Evolutionary conservation across 1,284 basidiomycete genomes (phyloP).

Genomic region (Gastroboletus turbinatus): DNA sequence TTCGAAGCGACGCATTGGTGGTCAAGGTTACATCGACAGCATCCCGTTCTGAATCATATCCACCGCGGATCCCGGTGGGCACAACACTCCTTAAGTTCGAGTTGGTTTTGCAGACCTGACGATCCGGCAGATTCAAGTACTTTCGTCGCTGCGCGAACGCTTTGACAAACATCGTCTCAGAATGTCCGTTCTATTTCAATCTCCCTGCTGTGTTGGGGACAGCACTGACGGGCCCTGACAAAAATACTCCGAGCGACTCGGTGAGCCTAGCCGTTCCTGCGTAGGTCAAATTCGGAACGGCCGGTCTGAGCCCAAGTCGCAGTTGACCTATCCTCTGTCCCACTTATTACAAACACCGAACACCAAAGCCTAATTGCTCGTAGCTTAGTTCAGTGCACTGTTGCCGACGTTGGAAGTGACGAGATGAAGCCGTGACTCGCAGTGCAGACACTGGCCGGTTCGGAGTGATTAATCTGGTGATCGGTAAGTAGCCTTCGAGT

Average conservation of each 20-base stretch:
- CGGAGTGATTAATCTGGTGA: background rate
- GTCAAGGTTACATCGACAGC: no score
- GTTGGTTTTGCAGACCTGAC: conserved; percentile 55
- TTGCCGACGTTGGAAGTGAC: background rate
- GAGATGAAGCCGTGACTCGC: background rate
- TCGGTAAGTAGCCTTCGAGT: background rate
- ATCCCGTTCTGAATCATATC: no score
- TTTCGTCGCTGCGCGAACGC: conserved; percentile 88
- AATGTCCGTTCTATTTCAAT: conserved; percentile 97
- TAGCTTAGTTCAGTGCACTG: background rate
- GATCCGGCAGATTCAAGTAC: conserved; percentile 87
- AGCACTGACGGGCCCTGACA: background rate
- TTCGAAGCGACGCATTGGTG: no score
- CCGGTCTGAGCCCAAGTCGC: background rate
- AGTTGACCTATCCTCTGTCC: background rate
- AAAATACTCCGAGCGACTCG: background rate
- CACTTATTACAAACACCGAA: background rate
- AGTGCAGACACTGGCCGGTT: background rate
- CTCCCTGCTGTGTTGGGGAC: conserved; percentile 50
- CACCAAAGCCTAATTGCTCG: background rate
- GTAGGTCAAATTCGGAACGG: background rate
- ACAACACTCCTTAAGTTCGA: background rate
- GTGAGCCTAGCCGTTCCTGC: no score
- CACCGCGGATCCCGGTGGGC: conserved; percentile 90
- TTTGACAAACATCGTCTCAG: conserved; percentile 91